Base-by-base conservation (phyloP, 208 protist genomes). In the Angomonas deanei region DNA sequence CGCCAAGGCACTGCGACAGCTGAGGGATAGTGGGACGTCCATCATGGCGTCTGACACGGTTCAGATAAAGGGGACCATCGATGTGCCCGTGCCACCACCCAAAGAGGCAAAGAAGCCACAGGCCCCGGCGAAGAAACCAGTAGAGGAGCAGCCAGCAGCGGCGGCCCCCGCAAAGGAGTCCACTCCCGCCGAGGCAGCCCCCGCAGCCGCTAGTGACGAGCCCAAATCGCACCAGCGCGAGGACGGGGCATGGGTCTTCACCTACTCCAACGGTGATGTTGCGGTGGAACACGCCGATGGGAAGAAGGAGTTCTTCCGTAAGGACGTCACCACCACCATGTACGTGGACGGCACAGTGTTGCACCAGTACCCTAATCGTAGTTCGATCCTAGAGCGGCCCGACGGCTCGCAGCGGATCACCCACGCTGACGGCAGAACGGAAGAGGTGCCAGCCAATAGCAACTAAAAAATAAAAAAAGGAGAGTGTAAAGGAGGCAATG, bases 371-470 rank as follows among this genome's bases (percentile, higher is more conserved):
- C 65, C 79, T 0, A 87, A 92, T 49, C 76, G 67, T 33, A 85
- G 81, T 8, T 81, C 77, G 0, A 90, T 94, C 46, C 61, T 92
- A 48, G 80, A 91, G 47, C 79, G 83, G 32, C 68, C 73, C 0
- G 88, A 94, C 73, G 88, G 88, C 5, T 64, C 88, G n/a, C 81
- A 81, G 30, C 57, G 92, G 4, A 92, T 79, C 31, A 92, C 83
- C 1, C 88, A 80, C 30, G 73, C 78, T 5, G 83, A 94, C 39
- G 88, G 88, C 13, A 89, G 78, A 1, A 86, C 17, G 38, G 81
- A 62, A 27, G 4, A 70, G 66, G 62, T 74, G 71, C 33, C 10
- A 31, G n/a, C n/a, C 11, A 10, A 19, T 46, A 19, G n/a, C 21
- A 55, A 42, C 36, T 42, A 42, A 42, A 42, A 42, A 42, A 15